Percentiles rank a stretch among this genome's conserved stretches.
These are phyloP conservation scores for Neopestalotiopsis clavispora DNA, from an alignment of 2,329 filamentous ascomycete species.

Conservation along the genomic window DNA sequence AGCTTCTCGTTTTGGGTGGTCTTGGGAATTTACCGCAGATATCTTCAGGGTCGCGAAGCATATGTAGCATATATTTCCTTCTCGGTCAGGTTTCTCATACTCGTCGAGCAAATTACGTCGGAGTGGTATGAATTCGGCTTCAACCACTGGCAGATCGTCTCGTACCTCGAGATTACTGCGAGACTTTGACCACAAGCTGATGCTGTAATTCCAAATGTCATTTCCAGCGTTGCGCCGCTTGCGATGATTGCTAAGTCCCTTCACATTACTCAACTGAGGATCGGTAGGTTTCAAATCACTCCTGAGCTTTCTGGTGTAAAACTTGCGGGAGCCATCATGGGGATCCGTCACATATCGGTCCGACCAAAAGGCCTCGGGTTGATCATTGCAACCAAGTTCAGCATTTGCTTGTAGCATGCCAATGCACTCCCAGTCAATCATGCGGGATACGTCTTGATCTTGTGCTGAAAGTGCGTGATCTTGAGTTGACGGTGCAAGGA, in stretches of 20 bases:
- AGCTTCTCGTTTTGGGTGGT: not conserved
- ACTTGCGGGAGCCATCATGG: constrained; percentile 67
- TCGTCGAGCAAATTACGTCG: constrained; percentile 86
- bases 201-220: constrained; percentile 83
- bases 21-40: constrained; percentile 66
- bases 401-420: constrained; percentile 39
- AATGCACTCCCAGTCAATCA: constrained; percentile 69
- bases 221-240: constrained; percentile 42
- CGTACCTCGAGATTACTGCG: constrained; percentile 58
- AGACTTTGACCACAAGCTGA: constrained; percentile 73
- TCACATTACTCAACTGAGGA: constrained; percentile 62
- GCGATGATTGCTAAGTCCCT: constrained; percentile 48
- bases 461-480: constrained; percentile 36
- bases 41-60: constrained; percentile 79
- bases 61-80: constrained; percentile 63
- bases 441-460: constrained; percentile 24
- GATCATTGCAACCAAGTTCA: constrained; percentile 44
- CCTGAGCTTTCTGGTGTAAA: constrained; percentile 59
- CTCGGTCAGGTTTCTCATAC: constrained; percentile 56
- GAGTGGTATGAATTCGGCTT: constrained; percentile 74
- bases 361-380: constrained; percentile 53
- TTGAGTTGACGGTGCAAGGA: constrained; percentile 66
- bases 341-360: constrained; percentile 62
- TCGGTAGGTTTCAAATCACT: constrained; percentile 66
- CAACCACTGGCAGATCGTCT: constrained; percentile 79